A percentile compares a stretch with the other conserved stretches of the same genome.
Evolutionary conservation across 2,329 filamentous ascomycete species (phyloP).

Genomic region (Volutella citrinella): DNA sequence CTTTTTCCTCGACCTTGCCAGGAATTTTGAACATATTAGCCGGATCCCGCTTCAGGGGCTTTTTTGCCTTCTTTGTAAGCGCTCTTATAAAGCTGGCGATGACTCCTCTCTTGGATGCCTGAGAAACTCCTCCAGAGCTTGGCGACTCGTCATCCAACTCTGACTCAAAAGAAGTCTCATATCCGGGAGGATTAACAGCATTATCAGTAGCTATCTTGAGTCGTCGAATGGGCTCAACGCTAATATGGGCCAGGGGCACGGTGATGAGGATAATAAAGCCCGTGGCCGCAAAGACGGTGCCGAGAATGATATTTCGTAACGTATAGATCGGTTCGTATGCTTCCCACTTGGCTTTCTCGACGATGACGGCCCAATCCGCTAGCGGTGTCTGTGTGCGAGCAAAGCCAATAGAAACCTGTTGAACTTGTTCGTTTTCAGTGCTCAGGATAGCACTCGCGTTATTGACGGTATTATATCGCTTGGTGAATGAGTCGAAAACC

Average conservation of each 20-base stretch:
- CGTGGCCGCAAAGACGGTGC: slow-evolving; percentile 79
- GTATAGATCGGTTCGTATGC: slow-evolving; percentile 73
- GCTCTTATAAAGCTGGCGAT: slow-evolving; percentile 36
- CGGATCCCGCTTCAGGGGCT: slow-evolving; percentile 34
- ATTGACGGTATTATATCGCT: slow-evolving; percentile 49
- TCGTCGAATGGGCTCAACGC: slow-evolving; percentile 74
- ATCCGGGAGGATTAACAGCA: slow-evolving; percentile 65
- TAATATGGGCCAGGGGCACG: slow-evolving; percentile 76
- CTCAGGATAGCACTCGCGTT: slow-evolving; percentile 68
- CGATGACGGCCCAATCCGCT: slow-evolving; percentile 78
- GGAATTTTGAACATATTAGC: slow-evolving; percentile 75
- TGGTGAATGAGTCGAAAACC: slow-evolving; percentile 57
- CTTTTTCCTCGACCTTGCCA: slow-evolving; percentile 71
- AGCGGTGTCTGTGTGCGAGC: slow-evolving; percentile 65
- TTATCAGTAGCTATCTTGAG: slow-evolving; percentile 73
- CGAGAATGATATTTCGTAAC: slow-evolving; percentile 76
- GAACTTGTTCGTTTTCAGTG: slow-evolving; percentile 69
- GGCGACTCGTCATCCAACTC: slow-evolving; percentile 40
- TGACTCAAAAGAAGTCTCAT: slow-evolving; percentile 46
- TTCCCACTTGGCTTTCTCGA: slow-evolving; percentile 73
- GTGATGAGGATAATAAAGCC: slow-evolving; percentile 70
- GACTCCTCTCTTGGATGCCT: slow-evolving; percentile 43
- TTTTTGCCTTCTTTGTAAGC: slow-evolving; percentile 31
- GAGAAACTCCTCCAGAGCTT: slow-evolving; percentile 40
- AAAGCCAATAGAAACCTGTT: slow-evolving; percentile 74